Percentiles rank a stretch among this genome's conserved stretches.
Conservation (phyloP, 768 basidiomycete genomes). For the Russula sp. region DNA sequence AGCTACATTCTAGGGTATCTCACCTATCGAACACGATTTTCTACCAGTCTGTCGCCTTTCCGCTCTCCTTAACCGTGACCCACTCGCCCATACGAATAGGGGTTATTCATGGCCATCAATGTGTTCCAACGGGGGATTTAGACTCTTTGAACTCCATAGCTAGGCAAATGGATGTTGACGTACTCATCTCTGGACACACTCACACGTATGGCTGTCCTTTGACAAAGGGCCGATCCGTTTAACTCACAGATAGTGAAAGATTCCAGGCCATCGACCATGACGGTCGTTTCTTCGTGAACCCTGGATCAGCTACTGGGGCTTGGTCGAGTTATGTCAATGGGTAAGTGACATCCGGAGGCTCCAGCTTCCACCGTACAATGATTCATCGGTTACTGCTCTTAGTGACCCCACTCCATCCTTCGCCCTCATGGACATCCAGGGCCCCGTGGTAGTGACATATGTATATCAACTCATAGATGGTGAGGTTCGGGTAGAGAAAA, state of each 20-base stretch:
- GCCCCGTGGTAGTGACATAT: conserved; percentile 93
- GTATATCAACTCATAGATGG: conserved; percentile 94
- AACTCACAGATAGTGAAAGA: conserved; percentile 35
- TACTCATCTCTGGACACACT: conserved; percentile 89
- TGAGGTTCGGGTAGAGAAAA: conserved; percentile 90
- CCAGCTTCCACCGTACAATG: background rate
- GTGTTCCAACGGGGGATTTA: conserved; percentile 84
- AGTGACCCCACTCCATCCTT: conserved; percentile 92
- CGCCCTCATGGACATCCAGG: conserved; percentile 97
- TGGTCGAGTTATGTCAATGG: conserved; percentile 76
- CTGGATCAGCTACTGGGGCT: conserved; percentile 91
- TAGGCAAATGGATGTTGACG: conserved; percentile 96
- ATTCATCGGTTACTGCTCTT: background rate
- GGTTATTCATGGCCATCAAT: conserved; percentile 90
- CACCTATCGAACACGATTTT: background rate
- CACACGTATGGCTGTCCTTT: conserved; percentile 60
- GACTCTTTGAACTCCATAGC: conserved; percentile 86
- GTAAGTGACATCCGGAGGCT: conserved; percentile 35
- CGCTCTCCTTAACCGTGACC: conserved; percentile 70
- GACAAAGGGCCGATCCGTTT: background rate
- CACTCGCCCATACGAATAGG: conserved; percentile 89
- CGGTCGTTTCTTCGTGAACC: conserved; percentile 91
- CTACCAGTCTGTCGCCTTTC: conserved; percentile 61
- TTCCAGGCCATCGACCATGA: conserved; percentile 95
- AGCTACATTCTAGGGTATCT: conserved; percentile 3